A percentile compares a stretch with the other conserved stretches of the same genome.
phyloP scores from a whole-genome alignment of 495 filamentous ascomycete genomes.

The Penicillium nucicola region DNA sequence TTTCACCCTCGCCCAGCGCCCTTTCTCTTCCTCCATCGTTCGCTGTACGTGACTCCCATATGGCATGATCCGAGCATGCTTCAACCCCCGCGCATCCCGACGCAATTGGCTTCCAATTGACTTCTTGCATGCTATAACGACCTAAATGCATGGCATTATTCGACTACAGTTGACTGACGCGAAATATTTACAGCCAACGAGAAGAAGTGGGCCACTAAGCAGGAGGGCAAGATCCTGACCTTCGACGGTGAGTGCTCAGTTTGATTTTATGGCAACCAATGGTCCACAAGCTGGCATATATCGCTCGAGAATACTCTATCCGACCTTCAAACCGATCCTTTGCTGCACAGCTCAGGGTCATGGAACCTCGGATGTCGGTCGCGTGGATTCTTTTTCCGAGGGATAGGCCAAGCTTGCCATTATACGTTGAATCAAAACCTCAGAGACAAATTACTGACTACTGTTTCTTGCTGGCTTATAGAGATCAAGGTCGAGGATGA shows the following conservation, averaged over 20 bases:
- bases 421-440: background rate
- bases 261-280: slow-evolving; percentile 12
- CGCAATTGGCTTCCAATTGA: slow-evolving; percentile 30
- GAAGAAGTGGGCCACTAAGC: slow-evolving; percentile 33
- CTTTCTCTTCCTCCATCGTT: slow-evolving; percentile 47
- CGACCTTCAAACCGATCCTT: background rate
- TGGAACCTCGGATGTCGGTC: slow-evolving; percentile 5
- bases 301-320: background rate
- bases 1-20: slow-evolving; percentile 41
- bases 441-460: slow-evolving; percentile 3
- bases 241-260: slow-evolving; percentile 41
- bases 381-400: slow-evolving; percentile 12
- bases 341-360: slow-evolving; percentile 3
- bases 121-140: background rate
- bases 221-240: slow-evolving; percentile 44
- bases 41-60: slow-evolving; percentile 42
- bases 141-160: too few species aligned
- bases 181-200: slow-evolving; percentile 29
- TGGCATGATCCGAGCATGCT: slow-evolving; percentile 25
- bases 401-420: background rate
- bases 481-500: slow-evolving; percentile 80
- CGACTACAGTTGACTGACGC: slow-evolving; percentile 24
- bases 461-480: slow-evolving; percentile 34
- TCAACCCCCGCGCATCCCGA: slow-evolving; percentile 7
- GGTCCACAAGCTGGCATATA: background rate